Evolutionary conservation across 2,329 filamentous ascomycete species (phyloP).

Genomic region (Nemania sp.): DNA sequence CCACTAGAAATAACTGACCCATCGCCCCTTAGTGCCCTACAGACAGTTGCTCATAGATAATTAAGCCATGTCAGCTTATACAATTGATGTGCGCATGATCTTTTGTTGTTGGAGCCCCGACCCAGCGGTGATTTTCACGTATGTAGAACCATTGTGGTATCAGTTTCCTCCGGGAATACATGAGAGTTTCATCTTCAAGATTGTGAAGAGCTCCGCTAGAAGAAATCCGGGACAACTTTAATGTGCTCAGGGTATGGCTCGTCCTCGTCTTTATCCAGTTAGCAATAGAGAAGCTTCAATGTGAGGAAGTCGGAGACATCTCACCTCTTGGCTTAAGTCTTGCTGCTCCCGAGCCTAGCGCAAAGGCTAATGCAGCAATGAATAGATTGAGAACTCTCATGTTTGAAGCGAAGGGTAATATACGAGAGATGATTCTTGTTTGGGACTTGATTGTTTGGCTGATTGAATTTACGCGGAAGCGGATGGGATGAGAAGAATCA

Average conservation of each 20-base stretch:
- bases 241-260: constrained; percentile 8
- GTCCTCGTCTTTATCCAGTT: not conserved
- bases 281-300: not conserved
- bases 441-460: too few relatives aligned
- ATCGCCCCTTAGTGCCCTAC: too few relatives aligned
- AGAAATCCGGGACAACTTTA: constrained; percentile 10
- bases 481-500: too few relatives aligned
- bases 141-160: not conserved
- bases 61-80: too few relatives aligned
- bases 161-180: too few relatives aligned
- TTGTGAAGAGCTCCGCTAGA: not conserved
- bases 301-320: not conserved
- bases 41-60: too few relatives aligned
- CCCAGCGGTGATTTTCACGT: too few relatives aligned
- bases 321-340: not conserved
- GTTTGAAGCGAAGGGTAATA: not conserved
- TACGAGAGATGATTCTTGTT: not conserved
- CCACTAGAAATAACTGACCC: too few relatives aligned
- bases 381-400: not conserved
- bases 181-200: not conserved
- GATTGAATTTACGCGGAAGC: not conserved
- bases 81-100: too few relatives aligned
- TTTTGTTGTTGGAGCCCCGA: not conserved
- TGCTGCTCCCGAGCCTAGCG: not conserved
- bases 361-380: not conserved